Evolutionary conservation across 1,284 basidiomycete species (phyloP).

Genomic region (Tetrapyrgos nigripes): DNA sequence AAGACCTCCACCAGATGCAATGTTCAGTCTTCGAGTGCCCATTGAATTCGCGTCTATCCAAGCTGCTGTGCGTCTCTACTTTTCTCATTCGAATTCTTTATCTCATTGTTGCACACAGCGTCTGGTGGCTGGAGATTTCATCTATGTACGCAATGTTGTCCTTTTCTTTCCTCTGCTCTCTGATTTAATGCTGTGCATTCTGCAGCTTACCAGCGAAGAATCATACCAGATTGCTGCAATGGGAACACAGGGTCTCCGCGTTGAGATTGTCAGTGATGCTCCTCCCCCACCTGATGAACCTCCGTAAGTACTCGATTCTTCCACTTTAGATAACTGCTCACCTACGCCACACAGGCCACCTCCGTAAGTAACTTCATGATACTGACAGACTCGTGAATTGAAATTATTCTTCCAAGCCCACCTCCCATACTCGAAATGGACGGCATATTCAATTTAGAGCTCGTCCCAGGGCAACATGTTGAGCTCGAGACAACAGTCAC

Average conservation of each 20-base stretch:
- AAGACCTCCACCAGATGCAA: slow-evolving; percentile 77
- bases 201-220: slow-evolving; percentile 77
- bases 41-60: slow-evolving; percentile 84
- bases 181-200: slow-evolving; percentile 11
- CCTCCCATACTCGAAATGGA: slow-evolving; percentile 87
- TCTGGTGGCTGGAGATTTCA: slow-evolving; percentile 76
- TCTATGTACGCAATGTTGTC: slow-evolving; percentile 61
- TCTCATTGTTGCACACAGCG: slow-evolving; percentile 50
- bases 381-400: slow-evolving; percentile 5
- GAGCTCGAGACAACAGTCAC: slow-evolving; percentile 77
- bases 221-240: slow-evolving; percentile 83
- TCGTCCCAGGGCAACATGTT: slow-evolving; percentile 74
- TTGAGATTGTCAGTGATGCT: slow-evolving; percentile 82
- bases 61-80: slow-evolving; percentile 63
- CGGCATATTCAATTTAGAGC: slow-evolving; percentile 79
- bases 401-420: slow-evolving; percentile 53
- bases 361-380: slow-evolving; percentile 58
- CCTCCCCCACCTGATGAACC: slow-evolving; percentile 82
- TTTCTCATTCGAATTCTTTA: slow-evolving; percentile 21
- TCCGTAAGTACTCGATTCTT: slow-evolving; percentile 58
- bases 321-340: background rate
- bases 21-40: slow-evolving; percentile 76
- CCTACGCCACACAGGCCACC: slow-evolving; percentile 52
- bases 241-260: slow-evolving; percentile 77
- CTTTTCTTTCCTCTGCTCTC: background rate